A percentile compares a stretch with the other conserved stretches of the same genome.
Conservation (phyloP, 345 rosid species). For the Pistacia integerrima region DNA sequence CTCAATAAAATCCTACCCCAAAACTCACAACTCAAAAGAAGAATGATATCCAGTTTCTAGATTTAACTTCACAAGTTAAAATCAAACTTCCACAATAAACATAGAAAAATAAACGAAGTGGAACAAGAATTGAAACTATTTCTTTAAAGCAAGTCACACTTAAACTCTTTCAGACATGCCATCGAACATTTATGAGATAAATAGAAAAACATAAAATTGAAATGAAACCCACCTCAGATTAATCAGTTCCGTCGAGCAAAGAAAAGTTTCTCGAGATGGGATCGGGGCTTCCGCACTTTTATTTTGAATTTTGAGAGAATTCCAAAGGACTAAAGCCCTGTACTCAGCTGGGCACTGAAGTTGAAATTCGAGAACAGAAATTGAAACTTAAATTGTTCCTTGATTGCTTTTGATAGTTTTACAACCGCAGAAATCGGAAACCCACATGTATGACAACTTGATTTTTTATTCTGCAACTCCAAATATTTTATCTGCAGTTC, state of each 20-base stretch:
- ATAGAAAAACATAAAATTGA: not conserved
- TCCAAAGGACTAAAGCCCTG: not conserved
- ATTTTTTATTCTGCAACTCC: too few species aligned
- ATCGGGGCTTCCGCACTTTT: not conserved
- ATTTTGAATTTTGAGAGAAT: not conserved
- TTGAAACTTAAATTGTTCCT: not conserved
- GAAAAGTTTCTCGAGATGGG: not conserved
- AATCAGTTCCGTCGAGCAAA: not conserved
- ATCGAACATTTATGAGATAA: not conserved
- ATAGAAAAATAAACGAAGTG: not conserved
- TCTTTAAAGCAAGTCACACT: not conserved
- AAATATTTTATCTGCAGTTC: too few species aligned
- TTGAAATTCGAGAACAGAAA: not conserved
- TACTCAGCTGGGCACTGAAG: not conserved
- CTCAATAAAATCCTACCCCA: not conserved
- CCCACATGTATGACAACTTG: too few species aligned
- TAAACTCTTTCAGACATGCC: not conserved
- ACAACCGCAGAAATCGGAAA: too few species aligned
- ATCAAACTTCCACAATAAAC: not conserved
- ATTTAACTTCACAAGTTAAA: too few species aligned
- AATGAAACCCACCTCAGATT: conserved; percentile 2
- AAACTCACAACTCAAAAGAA: not conserved
- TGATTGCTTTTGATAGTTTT: not conserved
- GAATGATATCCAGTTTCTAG: not conserved
- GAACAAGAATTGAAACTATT: not conserved